These are phyloP conservation scores for Fusarium sacchari DNA, from an alignment of 2,329 filamentous ascomycete genomes.

Conservation along the genomic window DNA sequence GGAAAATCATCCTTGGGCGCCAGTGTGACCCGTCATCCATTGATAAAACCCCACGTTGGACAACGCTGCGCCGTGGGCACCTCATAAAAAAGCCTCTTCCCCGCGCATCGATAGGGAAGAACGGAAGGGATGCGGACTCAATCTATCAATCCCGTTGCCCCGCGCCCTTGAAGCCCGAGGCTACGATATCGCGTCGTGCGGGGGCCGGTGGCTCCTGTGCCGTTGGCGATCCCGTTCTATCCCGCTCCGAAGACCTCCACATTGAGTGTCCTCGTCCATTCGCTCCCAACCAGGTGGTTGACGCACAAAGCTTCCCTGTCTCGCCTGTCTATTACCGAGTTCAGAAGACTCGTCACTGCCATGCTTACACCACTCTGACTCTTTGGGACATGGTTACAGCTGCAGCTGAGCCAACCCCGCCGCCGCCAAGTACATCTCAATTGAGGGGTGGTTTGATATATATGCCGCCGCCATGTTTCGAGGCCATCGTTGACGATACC, in stretches of 20 bases:
- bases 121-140: constrained; percentile 36
- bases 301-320: constrained; percentile 34
- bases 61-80: constrained; percentile 39
- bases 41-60: constrained; percentile 45
- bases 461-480: constrained; percentile 40
- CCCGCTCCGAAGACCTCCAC: constrained; percentile 37
- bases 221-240: constrained; percentile 42
- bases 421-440: constrained; percentile 26
- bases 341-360: constrained; percentile 29
- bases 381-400: constrained; percentile 33
- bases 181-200: constrained; percentile 39
- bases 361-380: constrained; percentile 32
- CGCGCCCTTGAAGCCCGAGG: constrained; percentile 38
- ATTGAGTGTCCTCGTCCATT: constrained; percentile 34
- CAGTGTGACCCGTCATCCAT: constrained; percentile 42
- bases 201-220: constrained; percentile 37
- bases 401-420: constrained; percentile 29
- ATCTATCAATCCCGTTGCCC: constrained; percentile 40
- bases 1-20: constrained; percentile 18
- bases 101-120: constrained; percentile 28
- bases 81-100: constrained; percentile 31
- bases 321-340: constrained; percentile 35
- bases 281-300: constrained; percentile 42
- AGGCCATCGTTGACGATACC: constrained; percentile 36
- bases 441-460: constrained; percentile 37